phyloP scores from a whole-genome alignment of 192 early-diverging fungal genomes.

The Gigaspora rosea region DNA sequence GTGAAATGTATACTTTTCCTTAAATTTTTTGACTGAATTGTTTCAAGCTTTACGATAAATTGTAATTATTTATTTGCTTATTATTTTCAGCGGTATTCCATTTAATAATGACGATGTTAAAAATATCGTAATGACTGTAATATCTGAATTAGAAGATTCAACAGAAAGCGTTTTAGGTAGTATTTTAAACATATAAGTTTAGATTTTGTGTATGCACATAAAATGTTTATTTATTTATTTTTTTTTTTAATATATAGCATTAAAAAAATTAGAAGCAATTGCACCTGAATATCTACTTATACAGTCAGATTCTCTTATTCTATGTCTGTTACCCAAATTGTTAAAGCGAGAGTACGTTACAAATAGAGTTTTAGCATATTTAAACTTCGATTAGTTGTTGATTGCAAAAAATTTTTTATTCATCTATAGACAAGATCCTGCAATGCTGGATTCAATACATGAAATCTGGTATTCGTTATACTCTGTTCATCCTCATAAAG shows the following conservation, averaged over 20 bases:
- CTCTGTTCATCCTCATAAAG: constrained; percentile 35
- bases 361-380: no score
- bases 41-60: no score
- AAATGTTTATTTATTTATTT: neutral
- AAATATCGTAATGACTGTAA: neutral
- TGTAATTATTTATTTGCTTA: no score
- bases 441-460: constrained; percentile 35
- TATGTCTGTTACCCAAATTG: neutral
- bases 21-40: no score
- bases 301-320: neutral
- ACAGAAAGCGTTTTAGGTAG: neutral
- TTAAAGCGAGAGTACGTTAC: neutral
- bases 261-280: constrained; percentile 6
- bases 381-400: no score
- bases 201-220: neutral
- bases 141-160: neutral
- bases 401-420: no score
- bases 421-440: neutral
- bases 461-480: constrained; percentile 41
- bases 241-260: constrained; percentile 1
- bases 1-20: neutral
- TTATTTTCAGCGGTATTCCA: no score
- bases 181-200: neutral
- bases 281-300: neutral
- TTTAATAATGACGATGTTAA: neutral